phyloP scores from a whole-genome alignment of 495 filamentous ascomycete species.

The Rostrohypoxylon terebratum region DNA sequence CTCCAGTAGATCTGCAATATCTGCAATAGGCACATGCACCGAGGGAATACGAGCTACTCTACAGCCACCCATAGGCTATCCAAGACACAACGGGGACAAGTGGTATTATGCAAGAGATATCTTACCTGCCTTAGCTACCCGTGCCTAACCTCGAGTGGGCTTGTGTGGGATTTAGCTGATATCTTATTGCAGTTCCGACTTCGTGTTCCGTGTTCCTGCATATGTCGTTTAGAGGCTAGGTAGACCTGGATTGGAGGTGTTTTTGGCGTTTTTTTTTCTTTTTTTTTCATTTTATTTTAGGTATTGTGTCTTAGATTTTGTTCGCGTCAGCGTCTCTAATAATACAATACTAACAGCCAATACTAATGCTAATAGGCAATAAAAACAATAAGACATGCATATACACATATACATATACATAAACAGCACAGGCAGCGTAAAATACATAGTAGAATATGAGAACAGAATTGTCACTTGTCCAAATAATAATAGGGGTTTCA shows the following conservation, averaged over 20 bases:
- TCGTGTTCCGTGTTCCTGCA: slow-evolving; percentile 49
- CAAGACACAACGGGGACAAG: slow-evolving; percentile 17
- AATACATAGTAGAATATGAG: neutral
- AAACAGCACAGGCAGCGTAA: neutral
- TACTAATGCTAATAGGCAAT: neutral
- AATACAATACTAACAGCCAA: too few relatives aligned
- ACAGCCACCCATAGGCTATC: slow-evolving; percentile 31
- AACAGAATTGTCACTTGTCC: slow-evolving; percentile 15
- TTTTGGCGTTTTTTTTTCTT: neutral
- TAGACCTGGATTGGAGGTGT: slow-evolving; percentile 10
- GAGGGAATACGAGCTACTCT: slow-evolving; percentile 39
- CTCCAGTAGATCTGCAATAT: slow-evolving; percentile 24
- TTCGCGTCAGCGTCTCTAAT: neutral
- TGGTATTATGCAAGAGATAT: slow-evolving; percentile 37
- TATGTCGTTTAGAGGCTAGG: slow-evolving; percentile 26
- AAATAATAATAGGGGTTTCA: slow-evolving; percentile 8
- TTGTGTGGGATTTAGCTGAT: slow-evolving; percentile 28
- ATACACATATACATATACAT: neutral
- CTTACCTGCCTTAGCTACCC: slow-evolving; percentile 15
- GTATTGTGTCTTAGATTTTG: neutral
- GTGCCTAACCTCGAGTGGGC: slow-evolving; percentile 29
- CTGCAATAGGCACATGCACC: slow-evolving; percentile 15
- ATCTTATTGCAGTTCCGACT: slow-evolving; percentile 26
- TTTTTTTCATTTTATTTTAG: too few relatives aligned
- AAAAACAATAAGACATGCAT: neutral